phyloP scores from a whole-genome alignment of 164 flowering plant genomes.

The Macadamia tetraphylla region DNA sequence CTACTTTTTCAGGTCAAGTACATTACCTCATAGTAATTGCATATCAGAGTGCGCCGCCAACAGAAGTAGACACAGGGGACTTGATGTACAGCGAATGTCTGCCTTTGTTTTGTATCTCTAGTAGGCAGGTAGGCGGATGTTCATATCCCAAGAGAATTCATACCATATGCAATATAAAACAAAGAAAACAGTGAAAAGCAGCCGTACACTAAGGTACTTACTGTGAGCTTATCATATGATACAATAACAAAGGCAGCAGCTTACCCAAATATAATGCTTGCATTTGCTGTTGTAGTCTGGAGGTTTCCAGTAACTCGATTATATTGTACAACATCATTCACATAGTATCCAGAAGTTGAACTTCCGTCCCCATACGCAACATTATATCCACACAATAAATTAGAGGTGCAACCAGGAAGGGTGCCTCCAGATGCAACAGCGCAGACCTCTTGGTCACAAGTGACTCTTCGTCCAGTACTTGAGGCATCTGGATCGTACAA shows the following conservation, averaged over 20 bases:
- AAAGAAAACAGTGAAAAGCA: too few species aligned
- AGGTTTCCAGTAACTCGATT: constrained; percentile 54
- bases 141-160: too few species aligned
- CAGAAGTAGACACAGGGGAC: too few species aligned
- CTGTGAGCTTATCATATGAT: too few species aligned
- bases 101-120: too few species aligned
- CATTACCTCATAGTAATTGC: too few species aligned
- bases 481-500: constrained; percentile 61
- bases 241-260: constrained; percentile 18
- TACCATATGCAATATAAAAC: too few species aligned
- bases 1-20: too few species aligned
- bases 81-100: too few species aligned
- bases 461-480: constrained; percentile 44
- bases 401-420: constrained; percentile 41
- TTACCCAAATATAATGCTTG: constrained; percentile 78
- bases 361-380: constrained; percentile 96
- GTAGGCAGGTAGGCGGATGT: too few species aligned
- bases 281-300: constrained; percentile 45
- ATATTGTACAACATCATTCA: constrained; percentile 51
- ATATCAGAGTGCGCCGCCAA: too few species aligned
- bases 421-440: constrained; percentile 11
- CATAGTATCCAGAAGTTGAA: constrained; percentile 76
- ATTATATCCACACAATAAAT: constrained; percentile 49
- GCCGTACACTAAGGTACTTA: too few species aligned
- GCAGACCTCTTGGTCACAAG: constrained; percentile 69